A percentile compares a stretch with the other conserved stretches of the same genome.
These are phyloP conservation scores for Parietaria judaica DNA, from an alignment of 306 rosid genomes.

Conservation along the genomic window DNA sequence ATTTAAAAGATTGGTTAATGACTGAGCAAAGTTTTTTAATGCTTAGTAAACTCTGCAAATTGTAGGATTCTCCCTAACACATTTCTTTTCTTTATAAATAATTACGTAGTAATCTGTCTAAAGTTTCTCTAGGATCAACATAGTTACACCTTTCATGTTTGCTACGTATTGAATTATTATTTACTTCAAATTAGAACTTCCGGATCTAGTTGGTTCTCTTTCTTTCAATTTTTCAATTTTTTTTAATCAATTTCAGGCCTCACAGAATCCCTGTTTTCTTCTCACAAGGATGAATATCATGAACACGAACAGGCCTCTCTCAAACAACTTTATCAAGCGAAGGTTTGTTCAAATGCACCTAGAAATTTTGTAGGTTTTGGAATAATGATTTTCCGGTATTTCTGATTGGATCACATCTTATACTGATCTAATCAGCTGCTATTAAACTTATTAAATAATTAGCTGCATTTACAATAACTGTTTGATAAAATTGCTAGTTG, in stretches of 20 bases:
- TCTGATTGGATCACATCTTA: too few species aligned
- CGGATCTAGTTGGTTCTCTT: slow-evolving; percentile 5
- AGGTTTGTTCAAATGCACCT: slow-evolving; percentile 48
- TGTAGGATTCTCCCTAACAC: not conserved
- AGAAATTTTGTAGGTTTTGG: not conserved
- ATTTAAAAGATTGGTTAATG: not conserved
- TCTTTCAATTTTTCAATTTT: too few species aligned
- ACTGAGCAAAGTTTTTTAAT: slow-evolving; percentile 5
- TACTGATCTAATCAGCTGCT: too few species aligned
- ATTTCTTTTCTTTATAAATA: not conserved
- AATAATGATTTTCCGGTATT: too few species aligned
- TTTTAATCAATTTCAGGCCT: slow-evolving; percentile 56
- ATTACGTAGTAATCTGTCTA: not conserved
- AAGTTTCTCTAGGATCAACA: too few species aligned
- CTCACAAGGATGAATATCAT: slow-evolving; percentile 93
- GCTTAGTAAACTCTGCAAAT: not conserved
- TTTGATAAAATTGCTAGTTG: too few species aligned
- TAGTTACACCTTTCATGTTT: not conserved
- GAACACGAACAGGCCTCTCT: slow-evolving; percentile 96
- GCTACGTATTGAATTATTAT: slow-evolving; percentile 1
- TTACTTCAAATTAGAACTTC: slow-evolving; percentile 12
- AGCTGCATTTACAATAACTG: too few species aligned
- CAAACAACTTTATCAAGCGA: slow-evolving; percentile 69
- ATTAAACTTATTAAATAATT: too few species aligned
- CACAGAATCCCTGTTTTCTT: slow-evolving; percentile 83